A percentile compares a stretch with the other conserved stretches of the same genome.
Evolutionary conservation across 2,329 filamentous ascomycete genomes (phyloP).

Genomic region (Nothophoma quercina): DNA sequence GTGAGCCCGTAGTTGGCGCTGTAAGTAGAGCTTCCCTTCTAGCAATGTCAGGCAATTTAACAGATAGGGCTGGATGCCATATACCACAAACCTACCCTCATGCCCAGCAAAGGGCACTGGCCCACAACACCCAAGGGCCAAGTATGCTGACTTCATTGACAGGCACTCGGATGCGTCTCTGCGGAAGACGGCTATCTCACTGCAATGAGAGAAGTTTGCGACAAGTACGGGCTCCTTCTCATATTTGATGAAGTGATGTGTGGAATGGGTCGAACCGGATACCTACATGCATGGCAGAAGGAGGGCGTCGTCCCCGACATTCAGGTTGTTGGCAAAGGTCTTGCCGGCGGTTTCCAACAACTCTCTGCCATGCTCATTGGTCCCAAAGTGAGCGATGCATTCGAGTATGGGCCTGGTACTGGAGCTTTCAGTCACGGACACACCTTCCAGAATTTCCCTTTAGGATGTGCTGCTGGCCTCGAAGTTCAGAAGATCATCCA

Average conservation of each 20-base stretch:
- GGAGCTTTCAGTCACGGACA: constrained; percentile 66
- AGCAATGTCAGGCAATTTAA: too few species aligned
- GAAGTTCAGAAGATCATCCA: constrained; percentile 68
- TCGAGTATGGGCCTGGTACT: constrained; percentile 50
- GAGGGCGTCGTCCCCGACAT: constrained; percentile 69
- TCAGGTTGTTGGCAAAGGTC: constrained; percentile 70
- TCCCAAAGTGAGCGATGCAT: constrained; percentile 58
- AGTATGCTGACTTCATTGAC: constrained; percentile 12
- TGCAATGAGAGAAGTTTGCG: constrained; percentile 72
- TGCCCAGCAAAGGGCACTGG: too few species aligned
- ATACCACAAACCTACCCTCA: too few species aligned
- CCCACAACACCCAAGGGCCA: background rate
- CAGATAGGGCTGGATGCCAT: too few species aligned
- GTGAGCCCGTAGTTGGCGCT: constrained; percentile 76
- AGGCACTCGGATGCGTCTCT: constrained; percentile 74
- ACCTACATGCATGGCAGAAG: constrained; percentile 69
- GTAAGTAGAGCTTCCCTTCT: too few species aligned
- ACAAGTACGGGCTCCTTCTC: constrained; percentile 75
- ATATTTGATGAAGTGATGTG: constrained; percentile 83
- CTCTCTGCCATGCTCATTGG: constrained; percentile 68
- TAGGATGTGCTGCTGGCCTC: constrained; percentile 67
- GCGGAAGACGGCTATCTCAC: constrained; percentile 72
- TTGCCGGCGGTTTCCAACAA: constrained; percentile 69
- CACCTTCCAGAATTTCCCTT: constrained; percentile 69
- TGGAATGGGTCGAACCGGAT: constrained; percentile 67